phyloP scores from a whole-genome alignment of 1,139 yeast species.

The Taphrina betulina region DNA sequence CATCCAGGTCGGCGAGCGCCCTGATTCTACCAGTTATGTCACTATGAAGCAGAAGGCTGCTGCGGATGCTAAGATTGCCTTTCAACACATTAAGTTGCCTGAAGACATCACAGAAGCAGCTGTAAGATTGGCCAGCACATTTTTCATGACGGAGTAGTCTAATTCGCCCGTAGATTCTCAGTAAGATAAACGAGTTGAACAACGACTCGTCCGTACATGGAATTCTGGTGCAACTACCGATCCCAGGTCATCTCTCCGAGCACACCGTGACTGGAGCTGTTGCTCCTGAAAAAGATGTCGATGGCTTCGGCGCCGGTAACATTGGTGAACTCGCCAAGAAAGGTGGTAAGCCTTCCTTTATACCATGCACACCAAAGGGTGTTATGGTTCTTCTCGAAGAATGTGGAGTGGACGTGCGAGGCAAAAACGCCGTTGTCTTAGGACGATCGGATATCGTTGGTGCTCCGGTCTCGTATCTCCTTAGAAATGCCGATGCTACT shows the following conservation, averaged over 20 bases:
- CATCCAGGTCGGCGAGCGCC: conserved; percentile 85
- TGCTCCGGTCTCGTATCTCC: conserved; percentile 79
- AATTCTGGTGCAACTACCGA: conserved; percentile 83
- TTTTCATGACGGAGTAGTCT: conserved; percentile 2
- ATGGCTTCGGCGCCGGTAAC: conserved; percentile 88
- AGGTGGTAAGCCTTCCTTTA: conserved; percentile 78
- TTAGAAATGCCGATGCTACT: conserved; percentile 76
- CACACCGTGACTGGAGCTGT: conserved; percentile 75
- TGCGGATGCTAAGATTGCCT: conserved; percentile 56
- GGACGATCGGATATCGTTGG: conserved; percentile 98
- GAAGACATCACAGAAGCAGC: conserved; percentile 51
- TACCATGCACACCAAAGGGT: conserved; percentile 98
- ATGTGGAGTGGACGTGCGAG: conserved; percentile 62
- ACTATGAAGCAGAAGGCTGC: conserved; percentile 94
- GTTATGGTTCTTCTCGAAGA: conserved; percentile 72
- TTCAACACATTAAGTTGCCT: conserved; percentile 66
- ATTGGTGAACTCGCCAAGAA: conserved; percentile 90
- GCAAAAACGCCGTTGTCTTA: conserved; percentile 86
- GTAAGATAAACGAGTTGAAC: conserved; percentile 62
- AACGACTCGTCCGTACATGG: conserved; percentile 75
- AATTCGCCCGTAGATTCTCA: conserved; percentile 52
- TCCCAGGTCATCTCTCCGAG: conserved; percentile 81
- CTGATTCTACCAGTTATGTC: conserved; percentile 92
- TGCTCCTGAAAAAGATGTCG: conserved; percentile 80
- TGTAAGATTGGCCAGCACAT: conserved; percentile 35